Base-by-base conservation (phyloP, 441 rosid species). In the Geranium incanum region DNA sequence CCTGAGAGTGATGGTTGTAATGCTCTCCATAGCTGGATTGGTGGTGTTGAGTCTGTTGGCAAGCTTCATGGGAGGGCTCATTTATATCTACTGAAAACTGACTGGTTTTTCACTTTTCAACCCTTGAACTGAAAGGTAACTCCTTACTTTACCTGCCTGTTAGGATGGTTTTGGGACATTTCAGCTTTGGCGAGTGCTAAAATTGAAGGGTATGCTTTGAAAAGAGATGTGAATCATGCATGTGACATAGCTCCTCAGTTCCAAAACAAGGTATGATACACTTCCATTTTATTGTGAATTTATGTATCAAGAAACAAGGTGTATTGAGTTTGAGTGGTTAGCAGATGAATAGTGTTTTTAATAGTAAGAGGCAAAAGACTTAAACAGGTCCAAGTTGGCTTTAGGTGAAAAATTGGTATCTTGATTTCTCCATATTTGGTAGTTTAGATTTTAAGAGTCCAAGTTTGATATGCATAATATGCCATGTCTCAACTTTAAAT, bases 1-100 rank as follows among this genome's bases (percentile, higher is more conserved):
- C 28, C 70, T 74, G 6, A 64, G 39, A 18, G 63, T 66, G 60
- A 80, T 36, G 45, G 72, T 65, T 13, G 79, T 68, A 36, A 0
- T 55, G 16, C 8, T 41, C 11, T 73, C 81, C 87, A 81, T 79
- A 39, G 18, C 66, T 36, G 39, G 5, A 6, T 36, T 13, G 68
- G 13, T 1, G 4, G 3, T 19, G 12, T 5, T 55, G 55, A 59
- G 39, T n/a, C 28, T 43, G 63, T 55, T 18, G 50, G 12, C 50
- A 5, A 43, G 50, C 50, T 43, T 43, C 50, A 43, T 43, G 50
- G 50, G 33, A 28, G 33, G 33, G 33, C 33, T 28, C 33, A 28
- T 28, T 28, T 28, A 28, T 28, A 28, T 28, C 33, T 28, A 66
- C 43, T 67, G 1, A 13, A 59, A 28, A 1, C 12, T 62, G 1